A percentile compares a stretch with the other conserved stretches of the same genome.
Evolutionary conservation across 441 rosid genomes (phyloP).

Genomic region (Omphalea diandra): DNA sequence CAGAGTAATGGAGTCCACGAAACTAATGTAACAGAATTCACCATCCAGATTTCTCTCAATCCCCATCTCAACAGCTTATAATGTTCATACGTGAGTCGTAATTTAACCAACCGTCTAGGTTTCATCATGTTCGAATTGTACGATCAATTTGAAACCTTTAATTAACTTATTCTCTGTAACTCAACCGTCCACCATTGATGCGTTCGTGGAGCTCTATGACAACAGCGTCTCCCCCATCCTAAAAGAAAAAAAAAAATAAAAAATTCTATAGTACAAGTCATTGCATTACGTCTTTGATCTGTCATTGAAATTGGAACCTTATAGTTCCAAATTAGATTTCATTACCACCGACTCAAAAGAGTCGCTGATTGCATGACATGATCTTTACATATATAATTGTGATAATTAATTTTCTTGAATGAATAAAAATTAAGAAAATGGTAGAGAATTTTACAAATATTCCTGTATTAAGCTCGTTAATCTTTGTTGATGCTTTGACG

Average conservation of each 20-base stretch:
- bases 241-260: too few relatives aligned
- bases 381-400: too few relatives aligned
- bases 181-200: conserved; percentile 45
- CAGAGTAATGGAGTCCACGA: too few relatives aligned
- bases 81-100: background rate
- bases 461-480: conserved; percentile 33
- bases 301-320: too few relatives aligned
- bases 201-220: conserved; percentile 33
- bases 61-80: background rate
- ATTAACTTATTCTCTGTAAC: conserved; percentile 16
- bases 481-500: conserved; percentile 27
- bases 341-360: too few relatives aligned
- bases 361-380: too few relatives aligned
- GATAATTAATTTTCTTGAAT: too few relatives aligned
- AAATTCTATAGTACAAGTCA: background rate
- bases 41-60: background rate
- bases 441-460: too few relatives aligned
- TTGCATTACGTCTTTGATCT: too few relatives aligned
- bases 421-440: too few relatives aligned
- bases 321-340: too few relatives aligned
- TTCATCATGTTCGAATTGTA: background rate
- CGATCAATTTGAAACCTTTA: background rate
- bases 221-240: conserved; percentile 21
- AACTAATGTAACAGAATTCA: background rate
- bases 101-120: background rate